Percentiles rank a stretch among this genome's conserved stretches.
phyloP scores from a whole-genome alignment of 139 green algal genomes.

The Coelastrella sp. region DNA sequence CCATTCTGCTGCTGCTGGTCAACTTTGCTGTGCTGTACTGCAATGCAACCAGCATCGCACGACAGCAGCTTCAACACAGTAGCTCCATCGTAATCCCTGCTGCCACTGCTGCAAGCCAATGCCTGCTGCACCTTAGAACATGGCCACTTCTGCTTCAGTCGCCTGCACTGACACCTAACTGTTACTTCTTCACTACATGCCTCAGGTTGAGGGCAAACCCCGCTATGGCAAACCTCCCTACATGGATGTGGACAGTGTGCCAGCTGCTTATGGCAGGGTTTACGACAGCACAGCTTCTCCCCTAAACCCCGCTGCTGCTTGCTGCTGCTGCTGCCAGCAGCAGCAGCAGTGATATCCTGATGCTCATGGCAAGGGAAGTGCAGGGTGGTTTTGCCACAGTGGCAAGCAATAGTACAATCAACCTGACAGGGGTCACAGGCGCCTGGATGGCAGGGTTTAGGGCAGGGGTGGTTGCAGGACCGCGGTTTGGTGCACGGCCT shows the following conservation, averaged over 20 bases:
- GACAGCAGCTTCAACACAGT: slow-evolving; percentile 67
- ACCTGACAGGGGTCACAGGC: slow-evolving; percentile 58
- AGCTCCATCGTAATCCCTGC: slow-evolving; percentile 34
- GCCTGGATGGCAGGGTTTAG: slow-evolving; percentile 67
- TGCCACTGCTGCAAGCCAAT: slow-evolving; percentile 46
- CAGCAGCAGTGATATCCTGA: neutral
- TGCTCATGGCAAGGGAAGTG: slow-evolving; percentile 67
- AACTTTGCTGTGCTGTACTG: slow-evolving; percentile 4
- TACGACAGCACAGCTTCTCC: slow-evolving; percentile 67
- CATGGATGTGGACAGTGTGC: slow-evolving; percentile 76
- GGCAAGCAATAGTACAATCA: slow-evolving; percentile 52
- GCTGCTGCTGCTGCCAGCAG: neutral
- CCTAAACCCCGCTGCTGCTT: neutral
- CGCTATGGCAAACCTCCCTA: slow-evolving; percentile 68
- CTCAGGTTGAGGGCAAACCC: slow-evolving; percentile 60
- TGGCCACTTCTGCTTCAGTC: slow-evolving; percentile 68
- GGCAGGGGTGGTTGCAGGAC: slow-evolving; percentile 74
- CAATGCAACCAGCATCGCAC: slow-evolving; percentile 69
- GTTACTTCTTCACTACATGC: slow-evolving; percentile 72
- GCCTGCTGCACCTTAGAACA: slow-evolving; percentile 70
- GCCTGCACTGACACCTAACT: slow-evolving; percentile 80
- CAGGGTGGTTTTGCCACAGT: slow-evolving; percentile 77
- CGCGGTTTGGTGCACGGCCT: slow-evolving; percentile 57
- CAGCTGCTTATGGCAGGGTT: slow-evolving; percentile 73
- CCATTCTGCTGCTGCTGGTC: neutral